Conservation (phyloP, 768 basidiomycete genomes). For the Mrakia frigida region DNA sequence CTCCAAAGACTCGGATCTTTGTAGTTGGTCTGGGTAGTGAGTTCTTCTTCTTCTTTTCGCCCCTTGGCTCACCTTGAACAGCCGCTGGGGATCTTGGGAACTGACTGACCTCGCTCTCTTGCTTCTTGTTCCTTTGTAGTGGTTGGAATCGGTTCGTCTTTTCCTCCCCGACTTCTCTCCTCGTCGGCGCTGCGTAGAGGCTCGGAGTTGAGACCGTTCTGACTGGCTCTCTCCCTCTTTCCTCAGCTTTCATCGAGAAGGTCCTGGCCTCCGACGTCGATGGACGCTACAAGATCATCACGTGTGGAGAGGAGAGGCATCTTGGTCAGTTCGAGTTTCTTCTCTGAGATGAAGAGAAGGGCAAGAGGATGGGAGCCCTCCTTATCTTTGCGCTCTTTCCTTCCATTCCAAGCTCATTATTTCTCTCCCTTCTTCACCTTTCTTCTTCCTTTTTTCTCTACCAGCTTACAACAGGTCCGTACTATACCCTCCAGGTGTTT, state of each 20-base stretch:
- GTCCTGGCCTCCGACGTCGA: constrained; percentile 53
- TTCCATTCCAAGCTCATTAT: too few relatives aligned
- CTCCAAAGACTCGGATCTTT: constrained; percentile 38
- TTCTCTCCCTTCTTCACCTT: background rate
- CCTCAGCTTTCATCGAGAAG: constrained; percentile 63
- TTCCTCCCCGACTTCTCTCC: background rate
- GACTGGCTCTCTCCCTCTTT: background rate
- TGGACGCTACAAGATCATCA: constrained; percentile 53
- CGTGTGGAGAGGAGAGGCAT: constrained; percentile 51
- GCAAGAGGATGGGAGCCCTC: too few relatives aligned
- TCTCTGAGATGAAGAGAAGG: too few relatives aligned
- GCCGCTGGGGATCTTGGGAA: background rate
- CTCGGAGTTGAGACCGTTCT: background rate
- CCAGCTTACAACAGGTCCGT: background rate
- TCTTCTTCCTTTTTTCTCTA: too few relatives aligned
- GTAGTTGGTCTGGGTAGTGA: constrained; percentile 53
- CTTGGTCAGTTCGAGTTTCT: constrained; percentile 24
- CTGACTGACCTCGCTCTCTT: background rate
- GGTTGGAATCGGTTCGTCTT: constrained; percentile 55
- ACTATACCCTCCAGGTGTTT: too few relatives aligned
- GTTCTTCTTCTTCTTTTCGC: background rate
- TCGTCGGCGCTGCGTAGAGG: too few relatives aligned
- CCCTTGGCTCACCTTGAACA: too few relatives aligned
- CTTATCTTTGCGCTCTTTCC: background rate
- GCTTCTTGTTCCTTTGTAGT: constrained; percentile 36